These are phyloP conservation scores for Phytophthora ohioensis DNA, from an alignment of 352 stramenopile species.

Conservation along the genomic window DNA sequence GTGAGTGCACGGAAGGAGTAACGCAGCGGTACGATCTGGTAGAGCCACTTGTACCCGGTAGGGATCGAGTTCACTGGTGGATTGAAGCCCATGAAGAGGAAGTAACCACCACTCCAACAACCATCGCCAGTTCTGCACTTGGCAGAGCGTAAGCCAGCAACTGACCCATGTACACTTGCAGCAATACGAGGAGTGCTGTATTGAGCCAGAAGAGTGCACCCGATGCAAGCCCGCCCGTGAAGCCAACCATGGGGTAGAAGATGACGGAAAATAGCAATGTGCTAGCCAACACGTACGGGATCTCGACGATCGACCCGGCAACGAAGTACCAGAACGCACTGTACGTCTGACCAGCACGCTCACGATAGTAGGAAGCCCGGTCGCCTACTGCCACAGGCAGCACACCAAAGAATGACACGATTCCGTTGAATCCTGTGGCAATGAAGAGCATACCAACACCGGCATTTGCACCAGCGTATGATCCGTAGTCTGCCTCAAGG, in stretches of 20 bases:
- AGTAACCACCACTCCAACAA: slow-evolving; percentile 59
- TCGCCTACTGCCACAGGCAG: slow-evolving; percentile 84
- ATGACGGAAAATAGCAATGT: slow-evolving; percentile 55
- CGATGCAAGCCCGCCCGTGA: slow-evolving; percentile 44
- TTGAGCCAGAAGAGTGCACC: slow-evolving; percentile 54
- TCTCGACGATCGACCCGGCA: slow-evolving; percentile 81
- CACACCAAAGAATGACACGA: slow-evolving; percentile 86
- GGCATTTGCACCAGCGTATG: slow-evolving; percentile 55
- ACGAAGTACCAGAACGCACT: slow-evolving; percentile 71
- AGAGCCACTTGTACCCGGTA: slow-evolving; percentile 63
- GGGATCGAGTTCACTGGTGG: slow-evolving; percentile 62
- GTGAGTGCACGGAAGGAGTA: slow-evolving; percentile 57
- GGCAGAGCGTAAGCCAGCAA: slow-evolving; percentile 52
- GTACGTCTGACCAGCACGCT: slow-evolving; percentile 85
- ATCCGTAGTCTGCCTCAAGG: slow-evolving; percentile 52
- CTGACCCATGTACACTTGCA: slow-evolving; percentile 63
- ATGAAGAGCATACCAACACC: slow-evolving; percentile 89
- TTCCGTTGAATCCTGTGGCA: slow-evolving; percentile 81
- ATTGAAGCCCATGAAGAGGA: slow-evolving; percentile 84
- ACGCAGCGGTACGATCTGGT: slow-evolving; percentile 58
- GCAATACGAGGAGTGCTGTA: slow-evolving; percentile 49
- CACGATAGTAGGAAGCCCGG: slow-evolving; percentile 79
- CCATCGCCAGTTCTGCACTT: slow-evolving; percentile 50
- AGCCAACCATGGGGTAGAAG: slow-evolving; percentile 70
- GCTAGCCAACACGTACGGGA: slow-evolving; percentile 57